Evolutionary conservation across 345 rosid species (phyloP).

Genomic region (Bruguiera parviflora): DNA sequence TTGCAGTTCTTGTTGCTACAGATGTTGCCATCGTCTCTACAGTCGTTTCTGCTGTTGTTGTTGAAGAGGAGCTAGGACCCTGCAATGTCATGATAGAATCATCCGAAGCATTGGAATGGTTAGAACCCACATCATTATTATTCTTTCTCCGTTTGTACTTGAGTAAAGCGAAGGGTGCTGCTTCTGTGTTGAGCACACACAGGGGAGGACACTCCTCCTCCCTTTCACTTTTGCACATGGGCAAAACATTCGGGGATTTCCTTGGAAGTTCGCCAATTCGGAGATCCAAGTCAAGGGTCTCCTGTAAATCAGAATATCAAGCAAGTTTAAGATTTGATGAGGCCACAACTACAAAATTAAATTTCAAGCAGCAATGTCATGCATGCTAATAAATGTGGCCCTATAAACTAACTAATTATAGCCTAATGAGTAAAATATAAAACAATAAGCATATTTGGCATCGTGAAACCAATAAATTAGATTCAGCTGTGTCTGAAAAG

Average conservation of each 20-base stretch:
- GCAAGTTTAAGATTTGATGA: too few relatives aligned
- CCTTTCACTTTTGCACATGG: constrained; percentile 47
- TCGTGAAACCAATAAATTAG: too few relatives aligned
- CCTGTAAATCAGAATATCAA: constrained; percentile 29
- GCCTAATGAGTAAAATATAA: too few relatives aligned
- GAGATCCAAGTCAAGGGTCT: constrained; percentile 20
- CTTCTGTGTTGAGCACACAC: constrained; percentile 54
- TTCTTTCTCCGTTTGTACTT: constrained; percentile 73
- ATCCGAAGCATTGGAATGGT: constrained; percentile 45
- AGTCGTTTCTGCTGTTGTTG: constrained; percentile 51
- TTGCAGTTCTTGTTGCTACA: constrained; percentile 54
- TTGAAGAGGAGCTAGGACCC: constrained; percentile 64
- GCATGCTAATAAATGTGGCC: neutral
- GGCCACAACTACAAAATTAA: neutral
- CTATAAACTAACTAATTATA: too few relatives aligned
- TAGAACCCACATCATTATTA: constrained; percentile 37
- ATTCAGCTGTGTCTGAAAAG: too few relatives aligned
- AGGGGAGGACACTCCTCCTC: constrained; percentile 41
- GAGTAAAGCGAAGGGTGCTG: constrained; percentile 57
- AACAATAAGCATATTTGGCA: too few relatives aligned
- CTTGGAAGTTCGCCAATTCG: constrained; percentile 28
- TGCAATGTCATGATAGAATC: constrained; percentile 55
- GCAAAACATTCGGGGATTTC: constrained; percentile 27
- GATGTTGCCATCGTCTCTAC: constrained; percentile 30
- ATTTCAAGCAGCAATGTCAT: neutral